Base-by-base conservation (phyloP, 1,284 basidiomycete genomes). In the Cutaneotrichosporon sp. region DNA sequence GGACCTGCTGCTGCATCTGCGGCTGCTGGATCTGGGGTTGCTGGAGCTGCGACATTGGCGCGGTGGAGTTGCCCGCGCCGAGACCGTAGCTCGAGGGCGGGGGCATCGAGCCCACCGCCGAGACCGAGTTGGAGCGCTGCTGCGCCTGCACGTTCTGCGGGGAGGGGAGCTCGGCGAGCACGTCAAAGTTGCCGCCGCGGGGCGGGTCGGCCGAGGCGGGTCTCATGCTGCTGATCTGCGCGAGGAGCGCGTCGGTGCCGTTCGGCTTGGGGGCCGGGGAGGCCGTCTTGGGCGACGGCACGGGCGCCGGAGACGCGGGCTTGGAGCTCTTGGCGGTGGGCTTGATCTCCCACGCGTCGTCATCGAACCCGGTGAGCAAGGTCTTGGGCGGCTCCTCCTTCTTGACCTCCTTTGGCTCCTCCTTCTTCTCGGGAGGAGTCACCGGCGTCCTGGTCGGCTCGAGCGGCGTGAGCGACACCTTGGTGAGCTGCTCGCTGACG, bases 261-360 rank as follows among this genome's bases (percentile, higher is more conserved):
- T 85, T 79, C 20, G 84, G 79, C 5, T 69, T 58, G 14, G 38
- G 38, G 24, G 22, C 20, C 33, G 20, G 20, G 34, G 11, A 18
- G 51, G 51, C 13, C 5, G 68, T 63, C 45, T 22, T 38, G 13
- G 81, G 73, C 10, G 14, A n/a, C n/a, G n/a, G 76, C 18, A 81
- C 73, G 6, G 82, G 72, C 14, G 78, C 68, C 2, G 55, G 45
- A 14, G 55, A 57, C 3, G 81, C 76, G 10, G 83, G 81, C 5
- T 81, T 81, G 10, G 86, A 71, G 6, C 92, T 90, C 72, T 91
- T 93, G 9, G 79, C 85, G 46, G 90, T 91, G 2, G 93, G 91
- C 56, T 93, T 84, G 71, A 89, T 89, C 1, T 92, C 93, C 95
- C 95, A 99, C 2, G 95, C 95, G 76, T 99, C 95, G 76, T 98